A percentile compares a stretch with the other conserved stretches of the same genome.
phyloP scores from a whole-genome alignment of 2,329 filamentous ascomycete genomes.

The Fusarium gaditjirri region DNA sequence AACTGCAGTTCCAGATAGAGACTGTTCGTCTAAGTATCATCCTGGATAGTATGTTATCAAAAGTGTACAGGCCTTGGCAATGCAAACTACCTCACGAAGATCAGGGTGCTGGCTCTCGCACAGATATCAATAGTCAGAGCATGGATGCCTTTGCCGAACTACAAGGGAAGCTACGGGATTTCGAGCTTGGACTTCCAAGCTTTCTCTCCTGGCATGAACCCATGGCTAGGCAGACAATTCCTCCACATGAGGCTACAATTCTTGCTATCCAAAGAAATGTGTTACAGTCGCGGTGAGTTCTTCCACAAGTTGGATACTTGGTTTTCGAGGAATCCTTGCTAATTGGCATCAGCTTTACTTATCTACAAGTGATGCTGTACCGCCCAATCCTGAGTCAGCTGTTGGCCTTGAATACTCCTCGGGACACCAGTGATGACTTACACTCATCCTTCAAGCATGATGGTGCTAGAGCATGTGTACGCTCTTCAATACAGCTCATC shows the following conservation, averaged over 20 bases:
- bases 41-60: background rate
- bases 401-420: background rate
- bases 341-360: background rate
- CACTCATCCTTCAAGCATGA: background rate
- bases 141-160: background rate
- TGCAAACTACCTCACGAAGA: background rate
- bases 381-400: background rate
- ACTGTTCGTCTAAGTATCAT: background rate
- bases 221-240: background rate
- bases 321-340: background rate
- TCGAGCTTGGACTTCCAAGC: background rate
- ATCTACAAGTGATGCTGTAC: background rate
- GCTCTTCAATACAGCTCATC: background rate
- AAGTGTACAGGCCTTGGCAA: background rate
- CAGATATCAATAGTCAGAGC: background rate
- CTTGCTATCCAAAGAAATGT: background rate
- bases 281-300: background rate
- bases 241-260: rapidly evolving
- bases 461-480: background rate
- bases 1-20: background rate
- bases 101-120: background rate
- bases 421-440: background rate
- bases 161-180: background rate
- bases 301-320: rapidly evolving
- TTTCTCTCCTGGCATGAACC: background rate